phyloP scores from a whole-genome alignment of 257 asterid species.

The Paraleonurus japonicus region DNA sequence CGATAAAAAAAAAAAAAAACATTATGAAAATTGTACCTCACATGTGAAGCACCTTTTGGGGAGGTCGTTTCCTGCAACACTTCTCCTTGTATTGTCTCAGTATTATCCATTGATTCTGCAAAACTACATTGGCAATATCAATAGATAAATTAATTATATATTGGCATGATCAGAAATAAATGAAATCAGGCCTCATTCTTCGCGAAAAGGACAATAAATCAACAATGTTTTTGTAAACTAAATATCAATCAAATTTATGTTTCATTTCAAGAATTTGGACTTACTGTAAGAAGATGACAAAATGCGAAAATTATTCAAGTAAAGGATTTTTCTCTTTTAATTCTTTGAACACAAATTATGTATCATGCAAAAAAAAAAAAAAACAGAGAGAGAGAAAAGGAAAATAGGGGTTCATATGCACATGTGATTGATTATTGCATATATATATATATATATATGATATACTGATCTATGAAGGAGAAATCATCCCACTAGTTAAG shows the following conservation, averaged over 20 bases:
- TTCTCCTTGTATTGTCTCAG: constrained; percentile 25
- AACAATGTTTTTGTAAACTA: neutral
- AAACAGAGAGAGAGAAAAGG: neutral
- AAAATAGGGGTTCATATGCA: neutral
- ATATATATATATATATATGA: too few species aligned
- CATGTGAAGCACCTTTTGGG: constrained; percentile 37
- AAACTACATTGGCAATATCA: neutral
- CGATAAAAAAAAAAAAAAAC: too few species aligned
- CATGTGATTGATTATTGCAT: neutral
- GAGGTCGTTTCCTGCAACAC: constrained; percentile 17
- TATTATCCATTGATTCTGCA: constrained; percentile 39
- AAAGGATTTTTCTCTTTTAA: constrained; percentile 1
- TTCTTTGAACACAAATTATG: constrained; percentile 10
- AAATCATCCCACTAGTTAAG: constrained; percentile 4
- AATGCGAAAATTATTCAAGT: neutral
- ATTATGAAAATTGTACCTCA: too few species aligned
- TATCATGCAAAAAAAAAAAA: neutral
- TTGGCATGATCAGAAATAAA: neutral
- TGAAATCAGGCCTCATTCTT: neutral
- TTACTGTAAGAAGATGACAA: constrained; percentile 2
- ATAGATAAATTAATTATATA: neutral
- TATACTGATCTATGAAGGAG: neutral
- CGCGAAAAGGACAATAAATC: neutral
- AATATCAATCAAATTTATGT: neutral
- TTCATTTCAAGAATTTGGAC: constrained; percentile 6